Evolutionary conservation across 108 stramenopile genomes (phyloP), one percentile per base, ranked within the genome.

Genomic region (Cyclotella choctawhatcheeana): DNA sequence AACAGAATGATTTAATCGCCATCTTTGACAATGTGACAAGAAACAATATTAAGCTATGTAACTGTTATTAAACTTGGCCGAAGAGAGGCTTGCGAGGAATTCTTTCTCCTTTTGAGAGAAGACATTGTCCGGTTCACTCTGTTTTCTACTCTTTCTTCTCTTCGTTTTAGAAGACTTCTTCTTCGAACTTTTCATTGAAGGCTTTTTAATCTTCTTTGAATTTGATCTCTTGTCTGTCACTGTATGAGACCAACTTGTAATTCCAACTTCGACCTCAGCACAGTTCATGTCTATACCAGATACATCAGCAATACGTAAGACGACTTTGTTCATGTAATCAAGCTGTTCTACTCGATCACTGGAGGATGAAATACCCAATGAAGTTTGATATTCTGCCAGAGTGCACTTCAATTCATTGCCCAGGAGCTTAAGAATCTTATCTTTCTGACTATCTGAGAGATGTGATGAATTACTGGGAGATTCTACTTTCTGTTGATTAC

Each of bases 391-490:
- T n/a, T 73, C 66, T 61, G 67, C 51, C 20, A 80, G 35, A 47
- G 79, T 73, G 60, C 61, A 63, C 55, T 68, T 73, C 43, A 80
- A 61, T 51, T 80, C 72, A 20, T 20, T 32, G 18, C 79, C 79
- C 26, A 80, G 51, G 27, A 54, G 17, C 53, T 79, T 40, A 18
- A 79, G 64, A 13, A 50, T 22, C 24, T 50, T 32, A 22, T 60
- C 47, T 58, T 60, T 58, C 47, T 75, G 37, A 20, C 20, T 18
- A 22, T 47, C 32, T 3, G 43, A 21, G 6, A 51, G 21, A n/a
- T 56, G 16, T 17, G 21, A 44, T 30, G 24, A 52, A n/a, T 34
- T 59, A 2, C 59, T 31, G 26, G 40, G n/a, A 43, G 32, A 30
- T 71, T 32, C 62, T 18, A 18, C 26, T 2, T 3, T 1, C 47